These are phyloP conservation scores for Catharanthus roseus DNA, from an alignment of 257 asterid species.

Conservation along the genomic window DNA sequence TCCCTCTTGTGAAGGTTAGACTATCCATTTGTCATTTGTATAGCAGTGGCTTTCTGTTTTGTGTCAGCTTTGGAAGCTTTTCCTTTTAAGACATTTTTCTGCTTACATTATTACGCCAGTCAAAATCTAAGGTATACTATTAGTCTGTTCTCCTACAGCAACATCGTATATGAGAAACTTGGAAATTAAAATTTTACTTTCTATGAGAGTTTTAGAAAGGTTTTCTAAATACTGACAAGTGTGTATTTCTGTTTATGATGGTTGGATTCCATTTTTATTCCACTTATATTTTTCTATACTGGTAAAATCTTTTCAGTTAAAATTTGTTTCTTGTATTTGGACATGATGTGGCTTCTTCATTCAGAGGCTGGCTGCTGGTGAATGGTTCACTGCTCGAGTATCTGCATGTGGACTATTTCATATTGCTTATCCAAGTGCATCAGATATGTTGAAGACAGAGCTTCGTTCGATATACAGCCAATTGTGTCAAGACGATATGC, in stretches of 20 bases:
- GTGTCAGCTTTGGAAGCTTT: not conserved
- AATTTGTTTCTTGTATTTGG: constrained; percentile 1
- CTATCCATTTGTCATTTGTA: not conserved
- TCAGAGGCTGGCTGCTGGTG: constrained; percentile 95
- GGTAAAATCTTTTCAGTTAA: not conserved
- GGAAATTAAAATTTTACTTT: not conserved
- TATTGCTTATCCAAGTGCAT: constrained; percentile 81
- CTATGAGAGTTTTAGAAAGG: not conserved
- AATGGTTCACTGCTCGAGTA: constrained; percentile 95
- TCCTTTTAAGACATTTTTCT: not conserved
- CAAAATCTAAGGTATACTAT: not conserved
- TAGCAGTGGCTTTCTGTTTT: not conserved
- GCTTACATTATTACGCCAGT: not conserved
- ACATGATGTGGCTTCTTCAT: constrained; percentile 14
- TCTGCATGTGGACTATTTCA: constrained; percentile 96
- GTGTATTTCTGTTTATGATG: not conserved
- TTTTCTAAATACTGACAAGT: not conserved
- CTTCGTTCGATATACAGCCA: constrained; percentile 74
- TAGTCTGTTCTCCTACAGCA: not conserved
- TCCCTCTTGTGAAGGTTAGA: constrained; percentile 86
- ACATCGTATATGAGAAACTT: not conserved
- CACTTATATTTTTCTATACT: not conserved
- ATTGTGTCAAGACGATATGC: constrained; percentile 92
- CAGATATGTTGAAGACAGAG: constrained; percentile 69
- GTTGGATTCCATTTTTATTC: not conserved